These are phyloP conservation scores for Colletotrichum sansevieriae DNA, from an alignment of 2,329 filamentous ascomycete genomes.

Conservation along the genomic window DNA sequence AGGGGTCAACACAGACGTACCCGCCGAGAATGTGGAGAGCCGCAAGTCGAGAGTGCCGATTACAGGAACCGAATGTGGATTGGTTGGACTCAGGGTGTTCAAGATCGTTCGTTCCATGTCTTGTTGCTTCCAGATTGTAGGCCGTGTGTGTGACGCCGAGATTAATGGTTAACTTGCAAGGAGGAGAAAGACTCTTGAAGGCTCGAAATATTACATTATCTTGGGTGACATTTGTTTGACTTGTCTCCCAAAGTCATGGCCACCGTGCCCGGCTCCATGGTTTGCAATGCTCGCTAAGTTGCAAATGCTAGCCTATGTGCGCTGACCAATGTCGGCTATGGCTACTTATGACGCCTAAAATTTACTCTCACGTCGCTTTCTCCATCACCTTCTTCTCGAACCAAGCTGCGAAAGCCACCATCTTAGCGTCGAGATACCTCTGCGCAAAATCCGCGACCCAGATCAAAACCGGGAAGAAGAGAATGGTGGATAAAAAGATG, in stretches of 20 bases:
- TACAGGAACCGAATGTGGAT: not conserved
- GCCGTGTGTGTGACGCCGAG: too few relatives aligned
- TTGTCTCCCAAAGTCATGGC: not conserved
- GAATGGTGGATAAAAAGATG: constrained; percentile 5
- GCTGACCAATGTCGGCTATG: too few relatives aligned
- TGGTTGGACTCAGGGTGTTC: not conserved
- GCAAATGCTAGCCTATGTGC: not conserved
- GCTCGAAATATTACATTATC: too few relatives aligned
- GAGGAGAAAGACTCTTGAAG: too few relatives aligned
- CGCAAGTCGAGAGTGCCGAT: constrained; percentile 16
- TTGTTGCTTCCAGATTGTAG: not conserved
- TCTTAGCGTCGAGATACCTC: constrained; percentile 24
- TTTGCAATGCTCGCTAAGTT: not conserved
- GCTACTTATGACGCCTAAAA: too few relatives aligned
- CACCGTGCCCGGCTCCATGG: constrained; percentile 7
- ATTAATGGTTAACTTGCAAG: too few relatives aligned
- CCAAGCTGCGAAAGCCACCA: constrained; percentile 27
- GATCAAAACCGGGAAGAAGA: constrained; percentile 22
- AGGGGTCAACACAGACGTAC: constrained; percentile 24
- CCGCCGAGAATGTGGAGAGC: constrained; percentile 21
- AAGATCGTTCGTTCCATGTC: constrained; percentile 8
- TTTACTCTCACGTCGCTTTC: not conserved
- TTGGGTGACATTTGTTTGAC: too few relatives aligned
- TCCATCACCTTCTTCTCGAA: constrained; percentile 22
- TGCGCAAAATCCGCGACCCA: constrained; percentile 29